phyloP scores from a whole-genome alignment of 1,284 basidiomycete genomes.

The Cerioporus squamosus region DNA sequence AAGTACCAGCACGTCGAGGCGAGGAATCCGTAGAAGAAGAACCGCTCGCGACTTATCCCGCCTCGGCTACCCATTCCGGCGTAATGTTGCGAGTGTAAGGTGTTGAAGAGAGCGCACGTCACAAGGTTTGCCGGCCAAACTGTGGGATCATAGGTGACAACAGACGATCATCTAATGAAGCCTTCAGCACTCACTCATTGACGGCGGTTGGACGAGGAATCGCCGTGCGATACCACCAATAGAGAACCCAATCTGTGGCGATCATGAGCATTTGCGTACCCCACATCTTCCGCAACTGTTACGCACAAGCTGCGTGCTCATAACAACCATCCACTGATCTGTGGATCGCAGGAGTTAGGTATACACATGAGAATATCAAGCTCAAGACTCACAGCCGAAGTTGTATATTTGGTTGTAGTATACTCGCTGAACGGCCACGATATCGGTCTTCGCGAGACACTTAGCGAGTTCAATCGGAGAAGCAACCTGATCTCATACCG shows the following conservation, averaged over 20 bases:
- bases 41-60: slow-evolving; percentile 54
- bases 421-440: slow-evolving; percentile 65
- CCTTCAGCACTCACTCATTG: slow-evolving; percentile 58
- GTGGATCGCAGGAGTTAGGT: not conserved
- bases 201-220: slow-evolving; percentile 74
- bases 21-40: slow-evolving; percentile 50
- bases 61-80: slow-evolving; percentile 50
- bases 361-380: not conserved
- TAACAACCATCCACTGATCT: slow-evolving; percentile 68
- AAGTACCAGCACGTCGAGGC: slow-evolving; percentile 52
- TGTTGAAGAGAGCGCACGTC: slow-evolving; percentile 62
- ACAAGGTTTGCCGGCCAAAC: slow-evolving; percentile 78
- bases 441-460: slow-evolving; percentile 47
- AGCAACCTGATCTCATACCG: slow-evolving; percentile 38
- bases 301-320: slow-evolving; percentile 54
- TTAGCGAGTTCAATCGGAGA: not conserved
- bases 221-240: slow-evolving; percentile 67
- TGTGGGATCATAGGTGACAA: slow-evolving; percentile 23
- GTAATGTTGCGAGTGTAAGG: slow-evolving; percentile 57
- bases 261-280: not conserved
- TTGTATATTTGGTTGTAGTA: slow-evolving; percentile 53
- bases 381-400: slow-evolving; percentile 48
- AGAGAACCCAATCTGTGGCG: slow-evolving; percentile 58
- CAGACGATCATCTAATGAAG: no score
- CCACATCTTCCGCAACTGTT: no score